Base-by-base conservation (phyloP, 805 yeast species). In the Barnettozyma wickerhamii region DNA sequence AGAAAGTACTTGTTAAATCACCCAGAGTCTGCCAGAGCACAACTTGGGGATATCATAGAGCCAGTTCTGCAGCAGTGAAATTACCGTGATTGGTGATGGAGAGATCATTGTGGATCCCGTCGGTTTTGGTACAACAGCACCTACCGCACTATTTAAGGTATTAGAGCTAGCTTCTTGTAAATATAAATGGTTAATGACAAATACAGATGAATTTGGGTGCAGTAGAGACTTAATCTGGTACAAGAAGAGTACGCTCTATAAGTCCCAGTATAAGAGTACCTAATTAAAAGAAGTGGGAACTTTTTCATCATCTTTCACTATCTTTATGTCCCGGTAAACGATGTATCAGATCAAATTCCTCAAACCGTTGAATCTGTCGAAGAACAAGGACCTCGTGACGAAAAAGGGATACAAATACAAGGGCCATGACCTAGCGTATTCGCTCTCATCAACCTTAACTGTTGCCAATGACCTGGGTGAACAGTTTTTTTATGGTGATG, bases 1-100 rank as follows among this genome's bases (percentile, higher is more conserved):
- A 74, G 88, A 58, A 85, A 84, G 62, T 81, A 72, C 58, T 64
- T 79, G 20, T 64, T 74, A 50, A 65, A 68, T 30, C 47, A 50
- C 27, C 45, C 54, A 12, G 53, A 45, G 6, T 30, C 38, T 21
- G 59, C 59, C 10, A 52, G 37, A 41, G 47, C 38, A 29, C 47
- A 47, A 41, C 51, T 52, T 33, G 35, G 38, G n/a, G 51, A 50
- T 20, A 44, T 47, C 3, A 43, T 53, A 15, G 49, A 45, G 31
- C 32, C 42, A 10, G 47, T 46, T 23, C 41, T 47, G 42, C 37
- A 33, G 7, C 18, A 21, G 23, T 7, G 9, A 12, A 6, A 13
- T 10, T 2, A 12, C 9, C n/a, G 18, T 10, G 18, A n/a, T 7
- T 31, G 26, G n/a, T n/a, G n/a, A n/a, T n/a, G n/a, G n/a, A n/a